Conservation (phyloP, 371 early-diverging fungal genomes). For the Cokeromyces recurvatus region DNA sequence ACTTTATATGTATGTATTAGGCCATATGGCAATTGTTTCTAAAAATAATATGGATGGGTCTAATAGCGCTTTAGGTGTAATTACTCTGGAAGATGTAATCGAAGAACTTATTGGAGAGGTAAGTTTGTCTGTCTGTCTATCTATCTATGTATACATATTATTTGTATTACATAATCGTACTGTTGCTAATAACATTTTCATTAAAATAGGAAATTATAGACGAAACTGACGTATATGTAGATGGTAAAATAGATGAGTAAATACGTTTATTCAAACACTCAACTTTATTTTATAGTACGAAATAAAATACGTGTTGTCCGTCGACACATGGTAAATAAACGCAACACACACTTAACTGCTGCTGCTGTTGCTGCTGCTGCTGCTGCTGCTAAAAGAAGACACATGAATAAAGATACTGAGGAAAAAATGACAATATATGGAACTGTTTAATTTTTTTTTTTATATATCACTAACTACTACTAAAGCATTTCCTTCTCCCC, state of each 20-base stretch:
- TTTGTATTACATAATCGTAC: not conserved
- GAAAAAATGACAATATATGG: no score
- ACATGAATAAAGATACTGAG: not conserved
- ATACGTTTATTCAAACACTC: no score
- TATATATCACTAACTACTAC: no score
- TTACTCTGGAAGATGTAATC: slow-evolving; percentile 95
- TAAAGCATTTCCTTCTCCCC: no score
- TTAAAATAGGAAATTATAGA: slow-evolving; percentile 79
- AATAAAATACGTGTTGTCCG: slow-evolving; percentile 41
- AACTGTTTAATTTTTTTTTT: no score
- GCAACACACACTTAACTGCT: no score
- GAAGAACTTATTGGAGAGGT: slow-evolving; percentile 92
- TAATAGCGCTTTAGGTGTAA: slow-evolving; percentile 75
- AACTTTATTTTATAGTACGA: slow-evolving; percentile 15
- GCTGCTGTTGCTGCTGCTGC: no score
- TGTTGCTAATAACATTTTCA: no score
- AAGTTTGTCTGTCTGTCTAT: slow-evolving; percentile 4
- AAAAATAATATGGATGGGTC: slow-evolving; percentile 50
- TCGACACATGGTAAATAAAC: slow-evolving; percentile 26
- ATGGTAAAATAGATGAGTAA: slow-evolving; percentile 35
- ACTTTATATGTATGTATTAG: slow-evolving; percentile 11
- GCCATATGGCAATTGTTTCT: slow-evolving; percentile 73
- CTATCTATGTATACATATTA: no score
- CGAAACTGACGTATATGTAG: slow-evolving; percentile 92
- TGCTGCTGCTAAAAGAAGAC: no score